Base-by-base conservation (phyloP, 805 yeast species). In the Starmerella sp. region DNA sequence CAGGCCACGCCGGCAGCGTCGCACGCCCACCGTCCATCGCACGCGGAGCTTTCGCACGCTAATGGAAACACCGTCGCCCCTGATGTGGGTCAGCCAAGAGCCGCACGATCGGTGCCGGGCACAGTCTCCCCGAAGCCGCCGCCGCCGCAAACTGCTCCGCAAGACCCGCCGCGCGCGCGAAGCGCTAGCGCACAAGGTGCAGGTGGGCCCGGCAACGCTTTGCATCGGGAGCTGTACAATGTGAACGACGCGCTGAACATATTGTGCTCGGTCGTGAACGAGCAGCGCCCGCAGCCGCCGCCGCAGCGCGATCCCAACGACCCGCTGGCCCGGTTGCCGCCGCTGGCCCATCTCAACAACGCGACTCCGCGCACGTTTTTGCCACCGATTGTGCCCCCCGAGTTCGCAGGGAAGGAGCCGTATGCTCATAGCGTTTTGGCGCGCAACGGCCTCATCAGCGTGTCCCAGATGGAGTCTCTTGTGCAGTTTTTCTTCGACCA, bases 401-500 rank as follows among this genome's bases (percentile, higher is more conserved):
- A 29, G 14, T n/a, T 9, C n/a, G 13, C 48, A 11, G 6, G 31
- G 35, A 28, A 44, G 36, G 49, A 46, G 39, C 49, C 49, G n/a
- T 34, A 29, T 17, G 37, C 49, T 46, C 9, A 47, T 10, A 35
- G 34, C 6, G 30, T 17, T n/a, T 31, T 86, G 15, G 69, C 72
- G 4, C 60, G 59, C 10, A 67, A 71, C 3, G 78, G 79, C 28
- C 74, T 87, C 51, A 64, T 90, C 14, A 73, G 84, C 0, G 88
- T 79, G 58, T 66, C 63, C 0, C 71, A 68, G 37, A 65, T 68
- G 11, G 51, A 60, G 31, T 42, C 56, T n/a, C 60, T 71, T n/a
- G 62, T 68, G 11, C 52, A 56, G 13, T 66, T 60, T 52, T 90
- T 86, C 68, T 86, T 86, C 66, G 67, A 79, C 4, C 79, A 88